Percentiles rank a stretch among this genome's conserved stretches.
phyloP scores from a whole-genome alignment of 2,329 filamentous ascomycete genomes.

The Trichoderma aggressivum region DNA sequence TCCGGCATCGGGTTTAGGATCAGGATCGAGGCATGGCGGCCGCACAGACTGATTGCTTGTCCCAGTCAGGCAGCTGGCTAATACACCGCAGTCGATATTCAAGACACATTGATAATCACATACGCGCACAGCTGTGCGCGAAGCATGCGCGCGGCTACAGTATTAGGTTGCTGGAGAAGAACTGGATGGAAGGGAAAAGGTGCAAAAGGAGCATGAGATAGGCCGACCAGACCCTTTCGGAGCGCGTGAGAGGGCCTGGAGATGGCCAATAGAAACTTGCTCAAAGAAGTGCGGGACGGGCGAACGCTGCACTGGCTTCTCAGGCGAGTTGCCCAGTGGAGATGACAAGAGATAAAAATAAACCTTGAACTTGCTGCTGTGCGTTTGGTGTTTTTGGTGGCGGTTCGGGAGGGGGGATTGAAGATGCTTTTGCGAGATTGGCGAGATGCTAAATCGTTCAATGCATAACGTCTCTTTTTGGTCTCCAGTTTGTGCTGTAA shows the following conservation, averaged over 20 bases:
- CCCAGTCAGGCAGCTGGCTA: background rate
- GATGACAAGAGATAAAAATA: background rate
- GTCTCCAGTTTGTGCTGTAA: background rate
- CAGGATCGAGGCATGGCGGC: background rate
- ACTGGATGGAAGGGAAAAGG: background rate
- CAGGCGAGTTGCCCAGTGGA: background rate
- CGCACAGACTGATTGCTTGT: background rate
- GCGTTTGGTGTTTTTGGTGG: background rate
- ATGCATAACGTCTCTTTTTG: background rate
- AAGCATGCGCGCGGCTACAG: conserved; percentile 1
- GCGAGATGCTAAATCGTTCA: background rate
- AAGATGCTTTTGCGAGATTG: background rate
- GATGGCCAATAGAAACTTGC: conserved; percentile 42
- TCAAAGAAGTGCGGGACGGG: conserved; percentile 25
- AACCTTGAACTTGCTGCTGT: background rate
- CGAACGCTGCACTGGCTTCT: background rate
- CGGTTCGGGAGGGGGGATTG: too few relatives aligned
- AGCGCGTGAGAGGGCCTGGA: conserved; percentile 5
- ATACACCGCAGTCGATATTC: background rate
- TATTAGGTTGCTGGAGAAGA: background rate
- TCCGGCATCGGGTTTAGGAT: background rate
- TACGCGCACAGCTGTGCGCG: background rate
- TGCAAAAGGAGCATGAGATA: background rate
- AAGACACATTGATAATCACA: background rate
- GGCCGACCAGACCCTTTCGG: background rate